Conservation (phyloP, 1,139 yeast species). For the Geotrichum klebahnii region DNA sequence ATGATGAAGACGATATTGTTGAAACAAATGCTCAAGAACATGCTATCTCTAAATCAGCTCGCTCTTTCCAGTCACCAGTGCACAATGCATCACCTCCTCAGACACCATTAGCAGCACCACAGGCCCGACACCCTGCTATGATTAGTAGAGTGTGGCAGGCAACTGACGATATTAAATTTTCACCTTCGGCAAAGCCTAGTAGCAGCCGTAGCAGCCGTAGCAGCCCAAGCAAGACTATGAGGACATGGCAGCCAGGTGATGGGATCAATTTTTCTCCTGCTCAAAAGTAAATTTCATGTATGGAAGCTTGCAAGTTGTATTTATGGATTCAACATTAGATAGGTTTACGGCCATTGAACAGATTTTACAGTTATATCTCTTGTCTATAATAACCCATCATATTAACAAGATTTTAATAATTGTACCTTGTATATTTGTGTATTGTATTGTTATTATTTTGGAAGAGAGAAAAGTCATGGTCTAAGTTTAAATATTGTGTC, state of each 20-base stretch:
- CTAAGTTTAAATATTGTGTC: too few relatives aligned
- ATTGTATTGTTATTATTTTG: too few relatives aligned
- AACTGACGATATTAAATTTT: constrained; percentile 7
- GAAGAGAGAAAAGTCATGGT: too few relatives aligned
- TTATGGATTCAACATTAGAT: too few relatives aligned
- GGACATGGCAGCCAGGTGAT: constrained; percentile 17
- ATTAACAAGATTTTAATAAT: too few relatives aligned
- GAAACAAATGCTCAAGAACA: background rate
- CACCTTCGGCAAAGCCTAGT: background rate
- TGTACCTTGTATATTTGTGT: too few relatives aligned
- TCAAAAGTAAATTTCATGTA: too few relatives aligned
- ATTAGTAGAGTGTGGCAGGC: constrained; percentile 17
- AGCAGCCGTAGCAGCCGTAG: too few relatives aligned
- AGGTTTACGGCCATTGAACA: too few relatives aligned
- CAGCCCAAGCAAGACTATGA: background rate
- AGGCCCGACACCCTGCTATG: constrained; percentile 17
- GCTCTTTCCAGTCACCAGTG: background rate
- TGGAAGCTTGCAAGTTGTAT: too few relatives aligned
- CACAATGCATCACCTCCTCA: background rate
- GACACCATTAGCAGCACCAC: constrained; percentile 17
- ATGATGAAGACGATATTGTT: background rate
- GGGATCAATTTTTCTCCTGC: constrained; percentile 15
- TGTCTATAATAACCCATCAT: too few relatives aligned
- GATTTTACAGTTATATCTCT: too few relatives aligned
- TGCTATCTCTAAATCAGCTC: background rate